Base-by-base conservation (phyloP, 2,329 filamentous ascomycete genomes). In the Fusarium nodosum region DNA sequence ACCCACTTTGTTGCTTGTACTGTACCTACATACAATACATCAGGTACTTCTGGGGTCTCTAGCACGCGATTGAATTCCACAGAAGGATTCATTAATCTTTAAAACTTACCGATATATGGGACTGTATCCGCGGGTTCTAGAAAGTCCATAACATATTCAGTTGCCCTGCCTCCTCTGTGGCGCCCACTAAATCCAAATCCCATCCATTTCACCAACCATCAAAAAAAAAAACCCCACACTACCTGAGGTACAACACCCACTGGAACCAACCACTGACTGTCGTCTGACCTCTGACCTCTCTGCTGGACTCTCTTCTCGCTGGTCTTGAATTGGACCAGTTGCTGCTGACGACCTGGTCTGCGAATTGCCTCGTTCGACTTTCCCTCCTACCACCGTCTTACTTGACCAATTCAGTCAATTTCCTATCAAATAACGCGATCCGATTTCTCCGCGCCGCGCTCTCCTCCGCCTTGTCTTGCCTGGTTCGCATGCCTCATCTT, bases 401-500 rank as follows among this genome's bases (percentile, higher is more conserved):
- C 28, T 46, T 20, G 9, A 16, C 44, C 38, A 39, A 26, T 41
- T 41, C 34, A 18, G 30, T 39, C 24, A 28, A 39, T 38, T 12
- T 28, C 44, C 31, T 47, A 48, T 48, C 16, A 22, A 16, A 28
- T 56, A 30, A 59, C 46, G 56, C 60, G 60, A 65, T 64, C 65
- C 64, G 47, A 50, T 44, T 60, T 63, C 60, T 62, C 66, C 60
- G 60, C 69, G 52, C 59, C 55, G 69, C 64, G 61, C 58, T 60
- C 60, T 30, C 33, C 39, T 61, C 56, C 56, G 55, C 55, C 44
- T 59, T 71, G 72, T 66, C 72, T 62, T 57, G 69, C 64, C 64
- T 68, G 62, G 71, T 66, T 75, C 73, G 75, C 74, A 77, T 78
- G 76, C 77, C 73, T 76, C 74, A 77, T 78, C 76, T 76, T 67